Evolutionary conservation across 495 filamentous ascomycete genomes (phyloP).

Genomic region (Daldinia loculata): DNA sequence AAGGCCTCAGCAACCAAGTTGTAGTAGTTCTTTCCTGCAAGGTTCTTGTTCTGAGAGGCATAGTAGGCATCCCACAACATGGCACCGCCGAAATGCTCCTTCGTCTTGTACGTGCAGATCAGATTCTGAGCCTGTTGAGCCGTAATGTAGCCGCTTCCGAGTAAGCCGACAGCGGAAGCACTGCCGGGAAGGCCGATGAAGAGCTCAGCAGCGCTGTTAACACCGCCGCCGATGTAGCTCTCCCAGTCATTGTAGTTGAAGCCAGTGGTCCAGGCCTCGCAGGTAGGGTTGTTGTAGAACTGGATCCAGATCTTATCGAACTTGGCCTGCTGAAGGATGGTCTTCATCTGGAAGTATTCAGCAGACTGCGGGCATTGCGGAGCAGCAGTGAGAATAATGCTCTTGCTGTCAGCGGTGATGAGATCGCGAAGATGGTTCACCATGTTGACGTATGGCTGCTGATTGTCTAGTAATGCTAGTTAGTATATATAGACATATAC

Average conservation of each 20-base stretch:
- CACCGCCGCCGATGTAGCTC: slow-evolving; percentile 58
- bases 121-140: slow-evolving; percentile 31
- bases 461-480: slow-evolving; percentile 20
- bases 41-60: slow-evolving; percentile 38
- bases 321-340: slow-evolving; percentile 59
- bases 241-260: slow-evolving; percentile 75
- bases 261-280: slow-evolving; percentile 56
- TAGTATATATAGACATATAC: slow-evolving; percentile 1
- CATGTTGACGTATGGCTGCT: slow-evolving; percentile 51
- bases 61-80: slow-evolving; percentile 54
- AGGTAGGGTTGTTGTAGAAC: slow-evolving; percentile 76
- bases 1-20: slow-evolving; percentile 40
- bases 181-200: slow-evolving; percentile 71
- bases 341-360: slow-evolving; percentile 60
- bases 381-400: slow-evolving; percentile 68
- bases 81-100: slow-evolving; percentile 51
- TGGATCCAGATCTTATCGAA: slow-evolving; percentile 76
- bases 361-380: slow-evolving; percentile 69
- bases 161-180: slow-evolving; percentile 37
- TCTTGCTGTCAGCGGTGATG: slow-evolving; percentile 49
- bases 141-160: slow-evolving; percentile 48
- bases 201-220: slow-evolving; percentile 68
- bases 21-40: slow-evolving; percentile 43
- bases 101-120: slow-evolving; percentile 47
- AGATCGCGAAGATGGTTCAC: slow-evolving; percentile 63